These are phyloP conservation scores for Aspergillus steynii DNA, from an alignment of 495 filamentous ascomycete species.

Conservation along the genomic window DNA sequence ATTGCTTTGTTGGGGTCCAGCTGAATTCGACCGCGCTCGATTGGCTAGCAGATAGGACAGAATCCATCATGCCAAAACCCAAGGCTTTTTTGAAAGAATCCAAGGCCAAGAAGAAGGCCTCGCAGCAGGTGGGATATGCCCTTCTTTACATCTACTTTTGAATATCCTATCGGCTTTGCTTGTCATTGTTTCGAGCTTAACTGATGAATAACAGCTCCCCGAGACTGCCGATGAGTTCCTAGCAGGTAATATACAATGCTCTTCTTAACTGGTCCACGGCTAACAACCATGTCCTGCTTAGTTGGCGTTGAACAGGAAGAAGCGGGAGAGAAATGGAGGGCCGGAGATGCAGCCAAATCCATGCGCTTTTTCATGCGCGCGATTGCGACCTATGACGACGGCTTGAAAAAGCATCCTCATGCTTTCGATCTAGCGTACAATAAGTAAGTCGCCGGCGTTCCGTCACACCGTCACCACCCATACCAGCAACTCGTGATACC, in stretches of 20 bases:
- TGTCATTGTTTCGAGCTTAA: not conserved
- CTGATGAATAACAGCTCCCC: constrained; percentile 40
- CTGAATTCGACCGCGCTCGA: too few species aligned
- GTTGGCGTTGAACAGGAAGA: constrained; percentile 69
- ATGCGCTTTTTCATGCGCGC: constrained; percentile 67
- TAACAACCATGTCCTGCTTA: constrained; percentile 18
- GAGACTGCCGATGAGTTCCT: constrained; percentile 63
- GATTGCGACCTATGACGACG: constrained; percentile 64
- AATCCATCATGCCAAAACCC: constrained; percentile 49
- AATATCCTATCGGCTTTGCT: not conserved
- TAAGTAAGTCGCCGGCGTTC: constrained; percentile 47
- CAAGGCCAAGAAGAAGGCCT: constrained; percentile 46
- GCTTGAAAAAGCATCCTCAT: constrained; percentile 53
- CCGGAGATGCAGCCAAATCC: constrained; percentile 68
- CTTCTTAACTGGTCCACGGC: not conserved
- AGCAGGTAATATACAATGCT: constrained; percentile 39
- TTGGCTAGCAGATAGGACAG: too few species aligned
- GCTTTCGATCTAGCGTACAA: constrained; percentile 75
- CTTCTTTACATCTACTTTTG: not conserved
- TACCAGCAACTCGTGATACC: constrained; percentile 11
- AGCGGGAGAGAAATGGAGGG: constrained; percentile 72
- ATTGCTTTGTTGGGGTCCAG: not conserved
- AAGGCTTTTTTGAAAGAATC: constrained; percentile 52
- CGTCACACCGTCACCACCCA: constrained; percentile 5
- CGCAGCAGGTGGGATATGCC: constrained; percentile 34